These are phyloP conservation scores for Syncephalastrum monosporum DNA, from an alignment of 371 early-diverging fungal genomes.

Conservation along the genomic window DNA sequence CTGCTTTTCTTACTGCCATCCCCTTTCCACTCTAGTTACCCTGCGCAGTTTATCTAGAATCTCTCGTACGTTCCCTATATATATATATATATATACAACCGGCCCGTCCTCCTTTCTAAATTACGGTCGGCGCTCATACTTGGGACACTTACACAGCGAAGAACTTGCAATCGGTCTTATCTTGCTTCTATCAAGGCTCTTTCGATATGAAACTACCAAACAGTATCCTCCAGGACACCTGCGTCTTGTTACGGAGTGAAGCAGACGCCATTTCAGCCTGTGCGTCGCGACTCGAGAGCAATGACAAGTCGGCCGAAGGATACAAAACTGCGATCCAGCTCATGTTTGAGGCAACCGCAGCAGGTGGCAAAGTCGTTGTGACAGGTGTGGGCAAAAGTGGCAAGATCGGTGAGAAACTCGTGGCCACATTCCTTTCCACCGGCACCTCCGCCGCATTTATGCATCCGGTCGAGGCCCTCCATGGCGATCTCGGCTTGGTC, in stretches of 20 bases:
- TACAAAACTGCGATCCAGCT: constrained; percentile 41
- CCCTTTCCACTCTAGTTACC: no score
- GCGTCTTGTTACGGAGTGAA: constrained; percentile 16
- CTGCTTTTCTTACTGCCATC: no score
- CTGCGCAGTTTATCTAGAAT: no score
- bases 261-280: constrained; percentile 34
- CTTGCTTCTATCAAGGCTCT: no score
- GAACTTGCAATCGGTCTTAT: no score
- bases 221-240: no score
- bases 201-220: no score
- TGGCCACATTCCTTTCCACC: constrained; percentile 61
- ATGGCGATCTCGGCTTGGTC: constrained; percentile 64
- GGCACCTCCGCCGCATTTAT: constrained; percentile 57
- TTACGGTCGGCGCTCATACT: no score
- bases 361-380: constrained; percentile 57
- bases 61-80: no score
- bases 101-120: no score
- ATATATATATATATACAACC: no score
- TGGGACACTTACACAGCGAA: no score
- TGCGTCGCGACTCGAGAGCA: constrained; percentile 30
- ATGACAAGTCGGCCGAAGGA: constrained; percentile 25
- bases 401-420: constrained; percentile 64
- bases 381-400: constrained; percentile 70
- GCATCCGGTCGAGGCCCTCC: constrained; percentile 66
- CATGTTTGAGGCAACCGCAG: constrained; percentile 33